Base-by-base conservation (phyloP, 345 rosid genomes). In the Pugionium cornutum region DNA sequence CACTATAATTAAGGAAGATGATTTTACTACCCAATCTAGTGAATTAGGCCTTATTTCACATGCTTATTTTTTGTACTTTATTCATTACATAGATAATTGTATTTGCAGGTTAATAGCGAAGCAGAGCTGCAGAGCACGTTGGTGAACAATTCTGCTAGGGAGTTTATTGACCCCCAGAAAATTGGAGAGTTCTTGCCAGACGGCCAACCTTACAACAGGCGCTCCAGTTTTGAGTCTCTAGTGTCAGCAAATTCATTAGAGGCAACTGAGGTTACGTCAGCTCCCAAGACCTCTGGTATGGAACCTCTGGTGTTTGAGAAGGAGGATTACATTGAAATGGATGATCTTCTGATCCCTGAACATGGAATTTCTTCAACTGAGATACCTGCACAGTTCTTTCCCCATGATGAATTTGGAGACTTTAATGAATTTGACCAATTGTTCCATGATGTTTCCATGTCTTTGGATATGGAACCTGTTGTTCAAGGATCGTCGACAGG, bases 241-340 rank as follows among this genome's bases (percentile, higher is more conserved):
- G 27, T 7, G 36, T 11, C 75, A 37, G 53, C 34, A 41, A 30
- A 47, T 40, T 56, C 64, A 27, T 47, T 54, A 18, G 68, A 61
- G 33, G 67, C 48, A 8, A 62, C 7, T 36, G 47, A 49, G 35
- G 49, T 9, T 40, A 50, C n/a, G 18, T 51, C 69, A 43, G 42
- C 51, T 53, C 46, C 29, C 42, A 40, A 53, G 9, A 9, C 47
- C 53, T 63, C 40, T 64, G 46, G 58, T 48, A 41, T 49, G 18
- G 34, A 36, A 46, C 68, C 73, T 46, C 43, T 47, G 10, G 63
- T 67, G 58, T 61, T 53, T 60, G 58, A 67, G 58, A 39, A 60
- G 69, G 78, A 86, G 54, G 90, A 81, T 82, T 94, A 80, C 81
- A 81, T 94, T 76, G 97, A 90, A 83, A 81, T 92, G 29, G 83